Evolutionary conservation across 768 basidiomycete species (phyloP).

Genomic region (Mycena haematopus): DNA sequence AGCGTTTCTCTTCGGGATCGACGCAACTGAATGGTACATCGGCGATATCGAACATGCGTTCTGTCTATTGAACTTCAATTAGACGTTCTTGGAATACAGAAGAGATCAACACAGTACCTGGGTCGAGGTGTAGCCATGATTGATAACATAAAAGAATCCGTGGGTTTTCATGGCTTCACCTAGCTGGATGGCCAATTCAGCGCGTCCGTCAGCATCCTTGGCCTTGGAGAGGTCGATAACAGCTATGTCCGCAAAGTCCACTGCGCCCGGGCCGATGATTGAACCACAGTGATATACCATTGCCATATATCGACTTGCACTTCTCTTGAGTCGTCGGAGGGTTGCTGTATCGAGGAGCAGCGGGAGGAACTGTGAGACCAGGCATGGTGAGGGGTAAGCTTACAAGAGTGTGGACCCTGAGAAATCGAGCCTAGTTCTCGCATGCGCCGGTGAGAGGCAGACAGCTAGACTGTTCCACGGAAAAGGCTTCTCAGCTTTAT

Average conservation of each 20-base stretch:
- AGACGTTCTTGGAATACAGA: too few species aligned
- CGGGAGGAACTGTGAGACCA: conserved; percentile 38
- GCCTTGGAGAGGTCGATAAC: conserved; percentile 57
- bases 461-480: too few species aligned
- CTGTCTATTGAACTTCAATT: conserved; percentile 38
- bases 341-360: conserved; percentile 42
- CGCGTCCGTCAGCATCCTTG: conserved; percentile 44
- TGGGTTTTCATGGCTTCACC: conserved; percentile 51
- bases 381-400: conserved; percentile 37
- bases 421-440: too few species aligned
- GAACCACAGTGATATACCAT: too few species aligned
- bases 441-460: too few species aligned
- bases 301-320: conserved; percentile 36
- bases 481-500: too few species aligned
- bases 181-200: conserved; percentile 45
- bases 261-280: too few species aligned
- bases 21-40: conserved; percentile 52
- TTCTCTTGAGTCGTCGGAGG: conserved; percentile 42
- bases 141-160: conserved; percentile 57
- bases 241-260: conserved; percentile 55
- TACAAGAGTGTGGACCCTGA: too few species aligned
- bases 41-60: conserved; percentile 56
- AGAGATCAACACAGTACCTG: conserved; percentile 38
- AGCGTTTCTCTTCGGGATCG: conserved; percentile 48
- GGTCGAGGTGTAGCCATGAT: conserved; percentile 49